Conservation (phyloP, 768 basidiomycete genomes). For the Leucosporidium yakuticum region DNA sequence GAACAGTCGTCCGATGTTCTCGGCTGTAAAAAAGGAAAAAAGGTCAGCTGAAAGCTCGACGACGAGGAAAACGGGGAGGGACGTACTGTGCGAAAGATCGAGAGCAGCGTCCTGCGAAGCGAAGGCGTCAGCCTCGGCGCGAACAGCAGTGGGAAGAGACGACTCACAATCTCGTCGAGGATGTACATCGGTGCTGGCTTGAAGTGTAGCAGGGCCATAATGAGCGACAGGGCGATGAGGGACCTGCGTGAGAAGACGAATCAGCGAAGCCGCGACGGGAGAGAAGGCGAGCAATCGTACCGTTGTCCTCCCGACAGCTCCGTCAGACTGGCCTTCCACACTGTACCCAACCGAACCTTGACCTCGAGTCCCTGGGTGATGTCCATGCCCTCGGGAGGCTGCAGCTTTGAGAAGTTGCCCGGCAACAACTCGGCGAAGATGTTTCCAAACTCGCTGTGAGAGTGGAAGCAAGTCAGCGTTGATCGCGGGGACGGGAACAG, state of each 20-base stretch:
- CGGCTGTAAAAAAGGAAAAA: conserved; percentile 42
- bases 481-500: background rate
- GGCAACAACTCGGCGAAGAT: conserved; percentile 95
- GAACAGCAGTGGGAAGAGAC: background rate
- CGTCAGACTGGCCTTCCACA: conserved; percentile 97
- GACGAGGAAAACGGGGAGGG: no score
- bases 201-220: conserved; percentile 98
- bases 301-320: conserved; percentile 96
- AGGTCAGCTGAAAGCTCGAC: background rate
- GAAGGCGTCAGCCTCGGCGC: background rate
- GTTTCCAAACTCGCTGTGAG: conserved; percentile 80
- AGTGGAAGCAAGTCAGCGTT: background rate
- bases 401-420: conserved; percentile 90
- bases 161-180: conserved; percentile 72
- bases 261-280: conserved; percentile 6
- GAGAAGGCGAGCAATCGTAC: conserved; percentile 48
- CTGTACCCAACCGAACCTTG: conserved; percentile 85
- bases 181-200: conserved; percentile 99
- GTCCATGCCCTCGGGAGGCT: conserved; percentile 87
- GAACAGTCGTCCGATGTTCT: conserved; percentile 98
- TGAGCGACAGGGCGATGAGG: conserved; percentile 90
- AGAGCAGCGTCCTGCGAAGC: conserved; percentile 67
- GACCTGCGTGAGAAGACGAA: conserved; percentile 55
- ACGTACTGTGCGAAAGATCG: conserved; percentile 76
- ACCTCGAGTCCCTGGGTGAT: conserved; percentile 93